Base-by-base conservation (phyloP, 2,329 filamentous ascomycete species). In the Aspergillus japonicus region DNA sequence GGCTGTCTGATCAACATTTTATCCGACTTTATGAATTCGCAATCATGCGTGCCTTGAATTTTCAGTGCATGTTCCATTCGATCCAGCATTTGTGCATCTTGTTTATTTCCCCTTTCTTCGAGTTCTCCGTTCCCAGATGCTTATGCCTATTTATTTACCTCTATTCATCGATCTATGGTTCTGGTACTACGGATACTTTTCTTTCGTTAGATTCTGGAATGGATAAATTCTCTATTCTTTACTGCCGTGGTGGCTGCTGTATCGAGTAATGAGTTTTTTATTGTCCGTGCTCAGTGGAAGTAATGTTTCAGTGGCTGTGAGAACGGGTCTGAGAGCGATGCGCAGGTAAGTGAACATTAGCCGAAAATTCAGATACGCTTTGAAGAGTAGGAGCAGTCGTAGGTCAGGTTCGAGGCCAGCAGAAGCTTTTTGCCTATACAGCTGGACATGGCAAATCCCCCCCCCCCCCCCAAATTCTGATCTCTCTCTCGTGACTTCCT, bases 1-100 rank as follows among this genome's bases (percentile, higher is more conserved):
- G 74, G 74, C 71, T 76, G 74, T 76, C 70, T 77, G 74, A 75
- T 76, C 70, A 75, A 64, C 58, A 64, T 61, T 61, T 60, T 58
- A 50, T 61, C 57, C 54, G 33, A 35, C 11, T 35, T 35, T 16
- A 35, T 35, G 12, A 35, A 61, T 55, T 47, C 56, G 54, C 61
- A 50, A 60, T 56, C 29, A 31, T 44, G 24, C 53, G 52, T 59
- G 50, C 56, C 51, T 58, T 57, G 31, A 35, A 42, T 49, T 26
- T 31, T 63, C n/a, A 16, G 39, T 44, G 39, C 39, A 44, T 44
- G 39, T 66, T 64, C 14, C 33, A 35, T 61, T 53, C 39, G 29
- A 29, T 33, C 24, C 48, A 33, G 48, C 26, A 56, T 23, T 49
- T 44, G 16, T 44, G 39, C 39, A 44, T 44, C 6, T n/a, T 44